phyloP scores from a whole-genome alignment of 306 rosid species.

The cucumber (Cucumis sativus) region DNA sequence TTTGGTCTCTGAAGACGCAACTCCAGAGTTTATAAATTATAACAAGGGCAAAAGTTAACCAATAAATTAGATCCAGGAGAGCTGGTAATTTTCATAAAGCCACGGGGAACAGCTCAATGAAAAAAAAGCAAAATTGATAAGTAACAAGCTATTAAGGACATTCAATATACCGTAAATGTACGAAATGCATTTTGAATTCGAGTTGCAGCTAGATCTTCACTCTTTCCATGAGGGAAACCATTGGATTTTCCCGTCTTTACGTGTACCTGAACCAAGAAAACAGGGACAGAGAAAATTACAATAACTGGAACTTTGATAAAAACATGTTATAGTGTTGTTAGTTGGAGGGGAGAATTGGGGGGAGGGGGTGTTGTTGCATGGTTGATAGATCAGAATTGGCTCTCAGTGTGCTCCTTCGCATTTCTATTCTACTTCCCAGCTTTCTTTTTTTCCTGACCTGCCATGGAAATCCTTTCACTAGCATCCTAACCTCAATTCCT shows the following conservation, averaged over 20 bases:
- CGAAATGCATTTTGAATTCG: constrained; percentile 67
- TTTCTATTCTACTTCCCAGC: too few species aligned
- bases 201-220: constrained; percentile 44
- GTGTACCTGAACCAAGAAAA: constrained; percentile 21
- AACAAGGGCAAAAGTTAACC: not conserved
- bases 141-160: not conserved
- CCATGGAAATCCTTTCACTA: too few species aligned
- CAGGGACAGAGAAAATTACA: not conserved
- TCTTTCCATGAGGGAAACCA: constrained; percentile 12
- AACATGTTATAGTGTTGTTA: not conserved
- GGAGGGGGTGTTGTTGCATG: not conserved
- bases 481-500: too few species aligned
- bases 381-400: not conserved
- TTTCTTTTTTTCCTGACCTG: too few species aligned
- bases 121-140: not conserved
- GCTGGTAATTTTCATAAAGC: not conserved
- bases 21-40: not conserved
- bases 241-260: constrained; percentile 13
- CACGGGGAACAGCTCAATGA: not conserved
- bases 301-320: not conserved
- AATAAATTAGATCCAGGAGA: not conserved
- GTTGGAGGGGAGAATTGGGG: not conserved
- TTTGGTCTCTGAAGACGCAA: not conserved
- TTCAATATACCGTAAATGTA: constrained; percentile 22
- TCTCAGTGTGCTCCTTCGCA: too few species aligned